Conservation (phyloP, 2,329 filamentous ascomycete genomes). For the Colletotrichum noveboracense region DNA sequence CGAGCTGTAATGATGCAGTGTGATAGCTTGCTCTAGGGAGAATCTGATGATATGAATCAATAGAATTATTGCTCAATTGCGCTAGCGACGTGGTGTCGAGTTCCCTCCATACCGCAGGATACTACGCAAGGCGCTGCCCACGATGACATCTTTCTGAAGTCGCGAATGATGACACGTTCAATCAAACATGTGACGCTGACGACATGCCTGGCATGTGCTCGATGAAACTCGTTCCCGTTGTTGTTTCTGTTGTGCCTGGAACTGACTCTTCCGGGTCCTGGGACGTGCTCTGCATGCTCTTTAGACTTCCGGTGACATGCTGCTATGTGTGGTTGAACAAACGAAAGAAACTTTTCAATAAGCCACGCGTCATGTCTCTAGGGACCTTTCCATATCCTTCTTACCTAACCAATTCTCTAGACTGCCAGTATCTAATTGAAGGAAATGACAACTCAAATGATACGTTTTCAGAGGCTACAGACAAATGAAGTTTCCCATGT, state of each 20-base stretch:
- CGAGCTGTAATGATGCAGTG: not conserved
- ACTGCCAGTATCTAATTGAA: not conserved
- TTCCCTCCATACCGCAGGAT: accelerated
- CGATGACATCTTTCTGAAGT: accelerated
- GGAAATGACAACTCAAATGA: not conserved
- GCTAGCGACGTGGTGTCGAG: not conserved
- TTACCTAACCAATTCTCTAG: not conserved
- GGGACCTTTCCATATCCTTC: not conserved
- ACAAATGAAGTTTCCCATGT: not conserved
- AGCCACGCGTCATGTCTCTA: not conserved
- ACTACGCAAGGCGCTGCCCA: not conserved
- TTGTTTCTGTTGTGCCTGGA: not conserved
- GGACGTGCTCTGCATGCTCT: not conserved
- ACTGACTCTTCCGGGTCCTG: not conserved
- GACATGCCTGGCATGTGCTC: not conserved
- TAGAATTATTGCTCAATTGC: not conserved
- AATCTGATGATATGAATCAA: not conserved
- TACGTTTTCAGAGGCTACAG: not conserved
- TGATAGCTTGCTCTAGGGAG: not conserved
- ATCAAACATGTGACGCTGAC: not conserved
- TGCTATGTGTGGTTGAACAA: not conserved
- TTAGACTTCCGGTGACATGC: not conserved
- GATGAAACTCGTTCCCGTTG: not conserved
- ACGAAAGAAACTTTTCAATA: not conserved
- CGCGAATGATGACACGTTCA: not conserved